phyloP scores from a whole-genome alignment of 176 grass and related monocot genomes.

The Phoenix dactylifera region DNA sequence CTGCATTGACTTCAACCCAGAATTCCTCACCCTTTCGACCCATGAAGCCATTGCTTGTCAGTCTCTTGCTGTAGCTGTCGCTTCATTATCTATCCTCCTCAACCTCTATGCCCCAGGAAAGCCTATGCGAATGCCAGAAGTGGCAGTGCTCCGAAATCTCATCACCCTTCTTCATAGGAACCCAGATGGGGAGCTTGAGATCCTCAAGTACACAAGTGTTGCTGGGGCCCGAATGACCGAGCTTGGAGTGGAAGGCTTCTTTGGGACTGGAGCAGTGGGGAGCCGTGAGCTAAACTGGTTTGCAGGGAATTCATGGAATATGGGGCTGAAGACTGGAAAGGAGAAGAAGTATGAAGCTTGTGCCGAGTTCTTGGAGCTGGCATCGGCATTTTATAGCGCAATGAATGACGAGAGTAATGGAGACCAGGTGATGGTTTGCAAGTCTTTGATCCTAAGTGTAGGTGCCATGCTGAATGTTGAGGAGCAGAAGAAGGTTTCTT shows the following conservation, averaged over 20 bases:
- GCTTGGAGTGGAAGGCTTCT: conserved; percentile 50
- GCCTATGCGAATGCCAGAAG: conserved; percentile 64
- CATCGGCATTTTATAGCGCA: conserved; percentile 50
- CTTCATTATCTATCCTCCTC: conserved; percentile 52
- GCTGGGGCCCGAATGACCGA: conserved; percentile 53
- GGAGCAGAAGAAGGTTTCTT: conserved; percentile 36
- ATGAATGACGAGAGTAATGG: conserved; percentile 25
- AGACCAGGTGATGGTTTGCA: conserved; percentile 50
- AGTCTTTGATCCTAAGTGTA: conserved; percentile 63
- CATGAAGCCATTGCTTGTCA: conserved; percentile 81
- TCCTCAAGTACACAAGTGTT: conserved; percentile 64
- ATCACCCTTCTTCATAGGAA: conserved; percentile 50
- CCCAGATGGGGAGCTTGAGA: conserved; percentile 53
- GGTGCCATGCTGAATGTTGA: conserved; percentile 49
- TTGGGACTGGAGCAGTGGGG: conserved; percentile 53
- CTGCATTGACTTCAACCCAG: conserved; percentile 68
- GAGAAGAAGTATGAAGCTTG: conserved; percentile 46
- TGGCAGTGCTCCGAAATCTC: conserved; percentile 64
- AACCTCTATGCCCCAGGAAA: conserved; percentile 59
- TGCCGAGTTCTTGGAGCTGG: conserved; percentile 69
- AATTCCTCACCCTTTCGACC: conserved; percentile 54
- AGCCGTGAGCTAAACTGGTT: conserved; percentile 73
- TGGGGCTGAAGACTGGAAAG: conserved; percentile 44
- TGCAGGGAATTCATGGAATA: conserved; percentile 55
- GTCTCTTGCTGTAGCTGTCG: conserved; percentile 44